Evolutionary conservation across 108 stramenopile genomes (phyloP), one percentile per base, ranked within the genome.

Genomic region (Fistulifera pelliculosa): DNA sequence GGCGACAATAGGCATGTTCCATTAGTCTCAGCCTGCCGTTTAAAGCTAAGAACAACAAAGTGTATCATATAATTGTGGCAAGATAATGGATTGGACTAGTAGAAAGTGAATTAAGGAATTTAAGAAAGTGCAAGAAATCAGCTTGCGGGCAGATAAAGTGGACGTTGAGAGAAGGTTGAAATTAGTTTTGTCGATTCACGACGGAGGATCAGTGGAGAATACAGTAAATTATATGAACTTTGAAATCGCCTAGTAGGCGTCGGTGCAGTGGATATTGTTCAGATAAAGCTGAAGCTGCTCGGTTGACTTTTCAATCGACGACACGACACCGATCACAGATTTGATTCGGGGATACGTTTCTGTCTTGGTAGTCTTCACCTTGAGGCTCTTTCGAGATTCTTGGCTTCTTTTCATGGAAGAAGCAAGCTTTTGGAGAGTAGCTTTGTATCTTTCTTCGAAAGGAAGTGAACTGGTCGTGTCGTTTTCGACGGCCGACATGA

Each of bases 371-470:
- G 70, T 72, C 49, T 72, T 72, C 60, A 77, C 62, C 16, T 31
- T 61, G 19, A 77, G 61, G 26, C 65, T 60, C 52, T 56, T 68
- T 28, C 76, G 56, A 0, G 71, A 72, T 56, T 77, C 70, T 58
- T 68, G 66, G 12, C 60, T 61, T 28, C 68, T 63, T 40, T 53
- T 68, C 76, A 77, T 77, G 23, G 68, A 77, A 15, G 57, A 64
- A 38, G 63, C 47, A 8, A 77, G 64, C 35, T 72, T 77, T 22
- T 41, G 19, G 38, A 69, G 52, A 17, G 66, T 64, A 3, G 61
- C 67, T 47, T 67, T 58, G 64, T 72, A 77, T 23, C 71, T 48
- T 49, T 62, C 56, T 11, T 72, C 60, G 60, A 73, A 58, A 13
- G 55, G 62, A 12, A 60, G 38, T 12, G 43, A 60, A 27, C 28